phyloP scores from a whole-genome alignment of 495 filamentous ascomycete genomes.

The Aspergillus haitiensis region DNA sequence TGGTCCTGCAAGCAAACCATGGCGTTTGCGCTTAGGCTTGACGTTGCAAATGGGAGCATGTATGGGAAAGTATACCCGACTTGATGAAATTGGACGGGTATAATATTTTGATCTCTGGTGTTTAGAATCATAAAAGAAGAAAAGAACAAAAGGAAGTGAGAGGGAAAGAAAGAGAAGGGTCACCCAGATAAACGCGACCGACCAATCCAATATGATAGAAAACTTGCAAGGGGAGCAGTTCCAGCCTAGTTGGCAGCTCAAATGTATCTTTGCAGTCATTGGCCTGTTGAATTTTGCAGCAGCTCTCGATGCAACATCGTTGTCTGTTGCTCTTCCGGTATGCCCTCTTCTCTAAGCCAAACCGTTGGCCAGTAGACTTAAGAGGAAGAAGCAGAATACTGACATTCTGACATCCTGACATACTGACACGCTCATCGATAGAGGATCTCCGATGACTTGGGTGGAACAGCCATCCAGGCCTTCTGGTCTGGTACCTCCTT shows the following conservation, averaged over 20 bases:
- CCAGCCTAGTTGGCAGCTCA: slow-evolving; percentile 3
- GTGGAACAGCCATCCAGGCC: slow-evolving; percentile 47
- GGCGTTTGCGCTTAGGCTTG: too few species aligned
- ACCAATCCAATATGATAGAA: neutral
- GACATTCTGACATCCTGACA: neutral
- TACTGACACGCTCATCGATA: neutral
- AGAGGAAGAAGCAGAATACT: too few species aligned
- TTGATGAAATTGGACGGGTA: too few species aligned
- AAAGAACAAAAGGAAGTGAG: too few species aligned
- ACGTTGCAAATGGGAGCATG: too few species aligned
- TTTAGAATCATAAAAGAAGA: too few species aligned
- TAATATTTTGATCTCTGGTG: too few species aligned
- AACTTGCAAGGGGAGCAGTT: neutral
- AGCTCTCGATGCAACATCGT: slow-evolving; percentile 67
- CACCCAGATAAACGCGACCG: neutral
- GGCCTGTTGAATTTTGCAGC: slow-evolving; percentile 57
- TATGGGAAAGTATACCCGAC: too few species aligned
- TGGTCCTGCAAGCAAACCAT: too few species aligned
- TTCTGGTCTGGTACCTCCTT: slow-evolving; percentile 58
- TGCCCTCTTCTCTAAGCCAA: neutral
- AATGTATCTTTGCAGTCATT: slow-evolving; percentile 9
- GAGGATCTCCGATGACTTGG: slow-evolving; percentile 29
- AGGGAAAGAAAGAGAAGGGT: too few species aligned
- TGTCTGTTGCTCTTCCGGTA: slow-evolving; percentile 68
- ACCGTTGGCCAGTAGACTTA: neutral